phyloP scores from a whole-genome alignment of 106 monocot genomes.

The Cymbidium sinense region DNA sequence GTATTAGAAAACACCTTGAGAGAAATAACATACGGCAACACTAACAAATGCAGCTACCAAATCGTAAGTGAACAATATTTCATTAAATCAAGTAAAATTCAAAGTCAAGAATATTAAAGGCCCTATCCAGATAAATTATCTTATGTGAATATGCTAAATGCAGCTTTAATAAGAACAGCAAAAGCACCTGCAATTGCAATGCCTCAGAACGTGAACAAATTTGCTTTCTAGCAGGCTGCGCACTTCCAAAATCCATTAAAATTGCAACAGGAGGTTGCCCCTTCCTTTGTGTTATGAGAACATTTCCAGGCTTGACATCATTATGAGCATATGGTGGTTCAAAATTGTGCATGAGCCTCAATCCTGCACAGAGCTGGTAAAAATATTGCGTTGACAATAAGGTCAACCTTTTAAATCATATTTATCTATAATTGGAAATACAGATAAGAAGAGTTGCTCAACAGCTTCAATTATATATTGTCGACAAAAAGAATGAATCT shows the following conservation, averaged over 20 bases:
- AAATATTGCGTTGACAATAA: neutral
- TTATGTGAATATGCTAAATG: neutral
- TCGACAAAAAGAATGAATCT: neutral
- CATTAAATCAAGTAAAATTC: neutral
- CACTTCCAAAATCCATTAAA: constrained; percentile 98
- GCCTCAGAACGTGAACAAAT: constrained; percentile 85
- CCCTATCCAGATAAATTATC: neutral
- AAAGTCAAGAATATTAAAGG: neutral
- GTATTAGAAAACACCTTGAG: neutral
- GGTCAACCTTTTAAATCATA: neutral
- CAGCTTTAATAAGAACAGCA: neutral
- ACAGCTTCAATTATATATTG: neutral
- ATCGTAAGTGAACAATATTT: neutral
- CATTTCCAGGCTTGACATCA: constrained; percentile 96
- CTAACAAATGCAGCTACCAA: neutral
- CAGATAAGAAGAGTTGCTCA: neutral
- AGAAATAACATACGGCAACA: neutral
- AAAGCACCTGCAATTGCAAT: constrained; percentile 76
- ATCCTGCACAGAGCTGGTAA: constrained; percentile 88
- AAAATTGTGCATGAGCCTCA: constrained; percentile 93
- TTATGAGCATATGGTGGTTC: constrained; percentile 99
- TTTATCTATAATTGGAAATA: neutral
- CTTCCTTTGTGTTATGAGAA: constrained; percentile 70
- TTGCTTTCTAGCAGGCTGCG: constrained; percentile 74
- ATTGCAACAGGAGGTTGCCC: constrained; percentile 80